Evolutionary conservation across 331 rosid genomes (phyloP), one percentile per base, ranked within the genome.

Genomic region (Cydonia oblonga): DNA sequence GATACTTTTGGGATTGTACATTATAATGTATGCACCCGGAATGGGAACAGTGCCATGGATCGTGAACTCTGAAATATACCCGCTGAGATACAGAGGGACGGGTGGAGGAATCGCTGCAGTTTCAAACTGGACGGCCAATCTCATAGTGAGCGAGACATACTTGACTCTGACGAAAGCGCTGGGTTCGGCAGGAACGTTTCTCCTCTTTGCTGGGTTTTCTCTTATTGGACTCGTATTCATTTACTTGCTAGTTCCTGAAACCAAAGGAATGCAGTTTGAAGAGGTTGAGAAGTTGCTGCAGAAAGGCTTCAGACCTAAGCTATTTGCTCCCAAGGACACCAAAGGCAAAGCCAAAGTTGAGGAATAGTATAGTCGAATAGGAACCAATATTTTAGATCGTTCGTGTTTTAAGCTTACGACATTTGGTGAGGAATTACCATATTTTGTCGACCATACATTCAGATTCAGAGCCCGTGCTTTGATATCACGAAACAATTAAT

Each of bases 101-200:
- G 92, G 93, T 18, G 97, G 97, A 73, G 96, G 97, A 11, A 85
- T 92, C 7, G 97, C 97, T 9, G 96, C 90, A 58, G 92, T 92
- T 54, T 63, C 89, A 0, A 92, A 92, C 83, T 92, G 95, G 97
- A 52, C 80, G 7, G 76, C 88, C 2, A 92, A 90, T 79, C 88
- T 88, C 62, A 57, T 92, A 3, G 87, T 88, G 61, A 90, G 92
- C 10, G 88, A 82, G 65, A 73, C 96, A 35, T 92, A 84, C 83
- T 80, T 91, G 18, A 82, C 86, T 12, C 75, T 85, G 70, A 84
- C 82, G 14, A 70, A 87, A 12, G 51, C 78, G 67, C 57, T 89
- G 30, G 89, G 92, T 49, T 84, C 85, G 14, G 85, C 87, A 0
- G 88, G 90, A 14, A 85, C 92, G 6, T 92, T 92, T 58, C 90